phyloP scores from a whole-genome alignment of 2,329 filamentous ascomycete species.

The Ophiosphaerella korrae region DNA sequence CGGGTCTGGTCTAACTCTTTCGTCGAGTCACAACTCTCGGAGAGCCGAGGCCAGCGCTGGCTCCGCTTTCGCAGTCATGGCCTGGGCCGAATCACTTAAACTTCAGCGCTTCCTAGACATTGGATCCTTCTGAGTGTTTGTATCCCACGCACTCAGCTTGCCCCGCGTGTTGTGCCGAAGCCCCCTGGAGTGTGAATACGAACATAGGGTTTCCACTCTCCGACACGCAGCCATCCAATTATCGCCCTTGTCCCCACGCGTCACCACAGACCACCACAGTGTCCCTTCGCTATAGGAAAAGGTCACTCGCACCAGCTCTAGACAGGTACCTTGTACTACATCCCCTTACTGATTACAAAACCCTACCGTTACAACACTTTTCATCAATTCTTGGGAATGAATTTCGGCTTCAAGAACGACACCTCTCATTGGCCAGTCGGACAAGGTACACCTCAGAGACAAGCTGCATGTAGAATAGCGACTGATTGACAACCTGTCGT shows the following conservation, averaged over 20 bases:
- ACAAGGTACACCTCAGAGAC: slow-evolving; percentile 32
- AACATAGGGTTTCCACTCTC: slow-evolving; percentile 20
- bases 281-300: slow-evolving; percentile 15
- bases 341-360: slow-evolving; percentile 9
- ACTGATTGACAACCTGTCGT: slow-evolving; percentile 5
- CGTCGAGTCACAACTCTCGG: slow-evolving; percentile 35
- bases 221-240: slow-evolving; percentile 34
- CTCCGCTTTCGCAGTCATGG: slow-evolving; percentile 26
- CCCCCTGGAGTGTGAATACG: slow-evolving; percentile 30
- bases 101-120: not conserved
- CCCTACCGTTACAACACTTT: slow-evolving; percentile 1
- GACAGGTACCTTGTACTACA: slow-evolving; percentile 4
- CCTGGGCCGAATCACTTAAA: slow-evolving; percentile 18
- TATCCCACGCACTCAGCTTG: slow-evolving; percentile 34
- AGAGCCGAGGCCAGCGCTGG: slow-evolving; percentile 20
- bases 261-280: slow-evolving; percentile 35
- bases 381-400: slow-evolving; percentile 39
- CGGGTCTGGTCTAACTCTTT: slow-evolving; percentile 12
- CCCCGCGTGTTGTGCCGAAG: slow-evolving; percentile 27
- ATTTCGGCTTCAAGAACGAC: slow-evolving; percentile 49
- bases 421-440: slow-evolving; percentile 51
- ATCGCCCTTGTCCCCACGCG: slow-evolving; percentile 33
- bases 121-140: slow-evolving; percentile 2
- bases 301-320: slow-evolving; percentile 20
- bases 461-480: not conserved